Evolutionary conservation across 768 basidiomycete genomes (phyloP), one percentile per base, ranked within the genome.

Genomic region (Cyclocybe aegerita): DNA sequence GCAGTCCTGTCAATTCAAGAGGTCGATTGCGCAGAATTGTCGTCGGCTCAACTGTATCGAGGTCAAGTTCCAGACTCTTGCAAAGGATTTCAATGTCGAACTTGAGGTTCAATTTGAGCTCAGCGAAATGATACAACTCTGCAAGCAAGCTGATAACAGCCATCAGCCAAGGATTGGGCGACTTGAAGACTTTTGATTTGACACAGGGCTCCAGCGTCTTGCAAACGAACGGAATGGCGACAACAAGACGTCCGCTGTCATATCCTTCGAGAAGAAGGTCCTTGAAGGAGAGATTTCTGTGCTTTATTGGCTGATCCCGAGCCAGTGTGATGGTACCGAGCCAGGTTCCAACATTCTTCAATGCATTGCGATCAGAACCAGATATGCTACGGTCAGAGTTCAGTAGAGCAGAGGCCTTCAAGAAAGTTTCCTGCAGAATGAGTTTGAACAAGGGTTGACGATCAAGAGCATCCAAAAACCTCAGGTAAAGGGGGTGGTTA

Each of bases 91-190:
- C 97, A 48, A 99, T 98, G 70, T 98, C 97, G 63, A 99, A 99
- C 70, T 98, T 98, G 65, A 94, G 80, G 65, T 98, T 97, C 48
- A 98, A 76, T 70, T 96, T 96, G 54, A 98, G 78, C 59, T 98
- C 95, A 4, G 93, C 96, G 60, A 88, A 95, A 65, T 95, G 91
- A 68, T 99, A 98, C n/a, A 99, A 80, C 66, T 99, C 97, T 39
- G 85, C 90, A 39, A 98, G 81, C 38, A 98, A 77, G 57, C 88
- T 84, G 60, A 98, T 77, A 55, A 99, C 90, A 0, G 90, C 95
- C 88, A 98, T 95, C 43, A 99, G 71, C 97, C 97, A 99, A 1
- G 97, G 97, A 66, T 98, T 99, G 17, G 97, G 97, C 14, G 93
- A 89, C 61, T 81, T 88, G 82, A 99, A 99, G 23, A 98, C 90